These are phyloP conservation scores for Amauroascus verrucosus DNA, from an alignment of 2,329 filamentous ascomycete genomes.

Conservation along the genomic window DNA sequence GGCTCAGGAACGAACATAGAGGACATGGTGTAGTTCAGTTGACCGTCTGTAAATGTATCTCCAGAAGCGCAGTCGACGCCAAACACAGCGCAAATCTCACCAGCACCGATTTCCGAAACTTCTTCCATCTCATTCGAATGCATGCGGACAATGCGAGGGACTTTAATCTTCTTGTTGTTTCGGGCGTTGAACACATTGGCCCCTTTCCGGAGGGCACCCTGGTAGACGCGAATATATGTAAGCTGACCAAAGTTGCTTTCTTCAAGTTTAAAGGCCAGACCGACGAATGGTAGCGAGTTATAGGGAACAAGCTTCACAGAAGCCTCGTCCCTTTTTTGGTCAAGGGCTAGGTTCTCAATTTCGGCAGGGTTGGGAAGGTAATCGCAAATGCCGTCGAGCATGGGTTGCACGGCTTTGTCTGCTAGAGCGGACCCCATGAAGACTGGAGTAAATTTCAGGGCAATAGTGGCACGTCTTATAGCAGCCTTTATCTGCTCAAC, in stretches of 20 bases:
- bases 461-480: conserved; percentile 82
- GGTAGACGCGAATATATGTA: conserved; percentile 97
- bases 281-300: conserved; percentile 85
- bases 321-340: conserved; percentile 66
- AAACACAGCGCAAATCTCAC: conserved; percentile 97
- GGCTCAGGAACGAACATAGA: conserved; percentile 96
- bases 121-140: conserved; percentile 99
- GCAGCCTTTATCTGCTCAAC: conserved; percentile 79
- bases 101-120: conserved; percentile 79
- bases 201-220: conserved; percentile 80
- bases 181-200: conserved; percentile 87
- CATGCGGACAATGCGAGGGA: conserved; percentile 97
- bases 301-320: conserved; percentile 65
- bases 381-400: conserved; percentile 93
- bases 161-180: conserved; percentile 89
- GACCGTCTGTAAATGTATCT: conserved; percentile 94
- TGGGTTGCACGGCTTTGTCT: conserved; percentile 89
- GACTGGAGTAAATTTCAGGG: conserved; percentile 82
- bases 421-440: conserved; percentile 93
- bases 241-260: conserved; percentile 97
- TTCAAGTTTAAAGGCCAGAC: conserved; percentile 95
- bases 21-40: conserved; percentile 86
- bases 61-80: conserved; percentile 95
- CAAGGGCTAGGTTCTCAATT: conserved; percentile 79
- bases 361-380: conserved; percentile 88